Percentiles rank a stretch among this genome's conserved stretches.
phyloP scores from a whole-genome alignment of 164 flowering plant genomes.

The Magnolia changhungtana region DNA sequence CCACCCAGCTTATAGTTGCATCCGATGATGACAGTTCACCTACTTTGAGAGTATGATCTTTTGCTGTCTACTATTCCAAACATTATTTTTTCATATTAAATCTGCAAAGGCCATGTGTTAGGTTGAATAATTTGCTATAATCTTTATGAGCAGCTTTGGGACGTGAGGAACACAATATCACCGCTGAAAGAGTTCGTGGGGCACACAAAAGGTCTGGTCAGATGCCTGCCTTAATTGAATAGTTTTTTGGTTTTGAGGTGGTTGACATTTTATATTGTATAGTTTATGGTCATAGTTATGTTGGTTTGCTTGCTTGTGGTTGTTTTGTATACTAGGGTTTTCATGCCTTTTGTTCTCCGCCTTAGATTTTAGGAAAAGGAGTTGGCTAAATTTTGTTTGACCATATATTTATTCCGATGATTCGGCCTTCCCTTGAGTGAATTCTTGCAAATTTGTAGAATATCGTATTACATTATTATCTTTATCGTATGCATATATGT shows the following conservation, averaged over 20 bases:
- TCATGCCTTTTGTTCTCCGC: background rate
- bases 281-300: background rate
- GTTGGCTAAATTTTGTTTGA: background rate
- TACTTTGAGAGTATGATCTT: constrained; percentile 55
- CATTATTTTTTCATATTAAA: background rate
- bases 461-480: no score
- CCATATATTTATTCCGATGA: no score
- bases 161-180: constrained; percentile 75
- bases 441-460: no score
- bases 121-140: background rate
- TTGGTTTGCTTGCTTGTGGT: background rate
- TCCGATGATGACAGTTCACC: constrained; percentile 93
- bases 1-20: constrained; percentile 94
- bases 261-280: background rate
- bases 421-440: no score
- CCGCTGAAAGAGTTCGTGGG: constrained; percentile 89
- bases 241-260: background rate
- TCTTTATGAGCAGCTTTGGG: constrained; percentile 75
- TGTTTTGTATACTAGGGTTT: background rate
- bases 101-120: background rate
- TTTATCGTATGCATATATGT: no score
- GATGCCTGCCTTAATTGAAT: background rate
- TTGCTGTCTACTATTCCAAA: background rate
- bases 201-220: constrained; percentile 75
- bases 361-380: background rate